These are phyloP conservation scores for Monilinia fructicola DNA, from an alignment of 2,329 filamentous ascomycete species.

Conservation along the genomic window DNA sequence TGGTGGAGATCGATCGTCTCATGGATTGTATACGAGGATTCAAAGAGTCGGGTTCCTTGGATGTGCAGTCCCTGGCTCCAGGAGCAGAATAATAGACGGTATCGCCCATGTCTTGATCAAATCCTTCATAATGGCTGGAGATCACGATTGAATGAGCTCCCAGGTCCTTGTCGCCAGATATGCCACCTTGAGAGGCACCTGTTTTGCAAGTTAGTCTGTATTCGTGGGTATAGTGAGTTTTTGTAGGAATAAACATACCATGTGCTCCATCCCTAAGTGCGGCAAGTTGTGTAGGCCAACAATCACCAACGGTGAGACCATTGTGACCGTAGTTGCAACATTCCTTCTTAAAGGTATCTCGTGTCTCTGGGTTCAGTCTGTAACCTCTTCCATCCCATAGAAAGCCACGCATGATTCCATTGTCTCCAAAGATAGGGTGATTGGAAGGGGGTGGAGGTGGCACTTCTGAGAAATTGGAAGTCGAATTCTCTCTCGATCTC, in stretches of 20 bases:
- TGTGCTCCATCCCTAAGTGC: conserved; percentile 14
- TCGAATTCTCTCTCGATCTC: not conserved
- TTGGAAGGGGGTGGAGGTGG: not conserved
- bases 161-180: not conserved
- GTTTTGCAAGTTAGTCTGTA: not conserved
- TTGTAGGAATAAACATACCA: not conserved
- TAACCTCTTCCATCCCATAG: not conserved
- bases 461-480: not conserved
- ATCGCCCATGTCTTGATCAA: not conserved
- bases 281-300: not conserved
- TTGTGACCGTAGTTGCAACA: not conserved
- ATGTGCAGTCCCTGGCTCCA: not conserved
- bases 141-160: conserved; percentile 10
- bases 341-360: not conserved
- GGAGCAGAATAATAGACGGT: not conserved
- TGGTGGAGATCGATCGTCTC: not conserved
- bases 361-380: not conserved
- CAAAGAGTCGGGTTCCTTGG: not conserved
- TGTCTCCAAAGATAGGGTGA: conserved; percentile 10
- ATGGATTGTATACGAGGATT: not conserved
- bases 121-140: not conserved
- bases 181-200: conserved; percentile 10
- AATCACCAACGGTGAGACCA: not conserved
- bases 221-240: not conserved
- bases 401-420: conserved; percentile 6